phyloP scores from a whole-genome alignment of 345 rosid species.

The Moricandia moricandioides region DNA sequence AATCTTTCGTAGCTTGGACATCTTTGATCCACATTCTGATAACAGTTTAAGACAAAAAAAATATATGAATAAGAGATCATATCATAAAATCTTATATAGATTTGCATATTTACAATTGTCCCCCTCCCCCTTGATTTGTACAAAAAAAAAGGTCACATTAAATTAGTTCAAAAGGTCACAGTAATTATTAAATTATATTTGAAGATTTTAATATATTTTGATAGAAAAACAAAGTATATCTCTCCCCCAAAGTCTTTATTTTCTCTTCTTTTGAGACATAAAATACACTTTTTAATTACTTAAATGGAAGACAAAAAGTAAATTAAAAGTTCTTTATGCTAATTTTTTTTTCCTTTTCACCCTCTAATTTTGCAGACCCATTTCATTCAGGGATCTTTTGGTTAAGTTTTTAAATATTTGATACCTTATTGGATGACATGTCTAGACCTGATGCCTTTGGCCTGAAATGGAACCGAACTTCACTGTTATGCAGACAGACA shows the following conservation, averaged over 20 bases:
- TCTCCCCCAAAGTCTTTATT: not conserved
- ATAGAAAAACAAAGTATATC: not conserved
- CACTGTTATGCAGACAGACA: slow-evolving; percentile 29
- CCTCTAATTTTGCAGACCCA: slow-evolving; percentile 15
- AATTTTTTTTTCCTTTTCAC: slow-evolving; percentile 6
- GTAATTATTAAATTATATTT: not conserved
- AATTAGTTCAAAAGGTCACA: too few species aligned
- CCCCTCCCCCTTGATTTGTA: not conserved
- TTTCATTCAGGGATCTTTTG: slow-evolving; percentile 13
- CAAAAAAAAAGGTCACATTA: too few species aligned
- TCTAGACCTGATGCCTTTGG: slow-evolving; percentile 32
- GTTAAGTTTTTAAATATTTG: not conserved
- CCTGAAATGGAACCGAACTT: slow-evolving; percentile 28
- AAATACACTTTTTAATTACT: not conserved
- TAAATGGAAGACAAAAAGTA: slow-evolving; percentile 20
- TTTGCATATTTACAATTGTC: not conserved
- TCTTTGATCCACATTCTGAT: slow-evolving; percentile 21
- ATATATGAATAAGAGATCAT: not conserved
- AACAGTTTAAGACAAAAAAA: not conserved
- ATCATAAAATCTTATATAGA: not conserved
- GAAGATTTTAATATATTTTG: not conserved
- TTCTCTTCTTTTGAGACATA: slow-evolving; percentile 35
- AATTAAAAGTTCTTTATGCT: slow-evolving; percentile 3
- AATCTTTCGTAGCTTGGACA: slow-evolving; percentile 31
- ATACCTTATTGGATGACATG: slow-evolving; percentile 37